These are phyloP conservation scores for Glaciozyma martinii DNA, from an alignment of 768 basidiomycete genomes.

Conservation along the genomic window DNA sequence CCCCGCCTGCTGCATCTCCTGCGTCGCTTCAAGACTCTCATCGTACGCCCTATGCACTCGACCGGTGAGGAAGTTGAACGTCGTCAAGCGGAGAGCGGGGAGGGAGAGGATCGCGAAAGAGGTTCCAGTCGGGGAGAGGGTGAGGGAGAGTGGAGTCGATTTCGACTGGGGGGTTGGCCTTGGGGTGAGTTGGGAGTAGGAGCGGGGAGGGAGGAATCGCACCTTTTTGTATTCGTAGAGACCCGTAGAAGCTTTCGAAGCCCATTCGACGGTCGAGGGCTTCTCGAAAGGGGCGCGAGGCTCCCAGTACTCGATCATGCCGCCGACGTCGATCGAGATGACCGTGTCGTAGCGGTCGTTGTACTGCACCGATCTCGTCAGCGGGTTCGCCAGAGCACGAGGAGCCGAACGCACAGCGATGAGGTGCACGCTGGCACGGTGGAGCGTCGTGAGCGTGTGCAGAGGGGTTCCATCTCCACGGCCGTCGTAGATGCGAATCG, in stretches of 20 bases:
- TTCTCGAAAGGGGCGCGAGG: conserved; percentile 76
- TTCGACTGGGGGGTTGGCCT: conserved; percentile 54
- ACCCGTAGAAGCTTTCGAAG: conserved; percentile 82
- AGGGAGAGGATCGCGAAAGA: conserved; percentile 89
- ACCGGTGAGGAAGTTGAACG: conserved; percentile 83
- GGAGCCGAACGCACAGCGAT: conserved; percentile 58
- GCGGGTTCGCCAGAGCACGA: not conserved
- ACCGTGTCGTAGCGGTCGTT: conserved; percentile 83
- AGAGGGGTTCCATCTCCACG: conserved; percentile 73
- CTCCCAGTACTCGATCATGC: conserved; percentile 95
- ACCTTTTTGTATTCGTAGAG: conserved; percentile 98
- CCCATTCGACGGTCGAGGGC: conserved; percentile 77
- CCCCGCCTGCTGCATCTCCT: conserved; percentile 98
- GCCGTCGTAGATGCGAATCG: conserved; percentile 83
- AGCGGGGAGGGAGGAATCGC: not conserved
- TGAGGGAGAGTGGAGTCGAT: conserved; percentile 81
- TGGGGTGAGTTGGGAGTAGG: not conserved
- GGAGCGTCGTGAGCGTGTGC: conserved; percentile 64
- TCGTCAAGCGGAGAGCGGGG: conserved; percentile 84
- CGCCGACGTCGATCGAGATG: conserved; percentile 85
- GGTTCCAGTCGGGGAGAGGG: conserved; percentile 77
- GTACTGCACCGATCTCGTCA: conserved; percentile 50
- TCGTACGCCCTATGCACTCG: conserved; percentile 90
- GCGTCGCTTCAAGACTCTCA: conserved; percentile 80
- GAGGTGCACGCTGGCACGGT: conserved; percentile 79